Percentiles rank a stretch among this genome's conserved stretches.
Evolutionary conservation across 495 filamentous ascomycete genomes (phyloP).

Genomic region (Lasiosphaeriaceae sp.): DNA sequence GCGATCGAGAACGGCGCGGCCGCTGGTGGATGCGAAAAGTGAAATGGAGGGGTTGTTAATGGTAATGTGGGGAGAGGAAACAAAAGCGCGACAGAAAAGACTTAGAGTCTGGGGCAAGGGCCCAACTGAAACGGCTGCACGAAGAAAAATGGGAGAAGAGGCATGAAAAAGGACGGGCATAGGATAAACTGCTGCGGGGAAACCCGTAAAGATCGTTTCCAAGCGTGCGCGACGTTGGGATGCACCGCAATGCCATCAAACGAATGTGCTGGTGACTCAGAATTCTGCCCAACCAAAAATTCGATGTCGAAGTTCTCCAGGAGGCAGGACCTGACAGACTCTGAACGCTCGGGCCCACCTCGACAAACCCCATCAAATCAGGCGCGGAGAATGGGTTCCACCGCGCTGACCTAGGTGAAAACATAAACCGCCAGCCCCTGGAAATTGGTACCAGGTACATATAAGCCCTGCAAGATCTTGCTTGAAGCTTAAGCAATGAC

Average conservation of each 20-base stretch:
- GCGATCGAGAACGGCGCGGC: conserved; percentile 8
- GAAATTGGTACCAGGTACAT: too few species aligned
- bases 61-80: not conserved
- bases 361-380: not conserved
- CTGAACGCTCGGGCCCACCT: not conserved
- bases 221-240: not conserved
- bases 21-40: conserved; percentile 15
- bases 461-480: too few species aligned
- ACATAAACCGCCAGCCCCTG: not conserved
- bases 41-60: conserved; percentile 9
- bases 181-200: not conserved
- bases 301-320: not conserved
- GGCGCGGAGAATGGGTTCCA: not conserved
- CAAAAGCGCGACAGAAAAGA: conserved; percentile 2
- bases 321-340: not conserved
- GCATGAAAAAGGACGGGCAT: conserved; percentile 19
- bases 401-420: not conserved
- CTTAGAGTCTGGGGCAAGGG: conserved; percentile 14
- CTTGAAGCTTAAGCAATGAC: too few species aligned
- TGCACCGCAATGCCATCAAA: not conserved
- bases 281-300: conserved; percentile 7
- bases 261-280: conserved; percentile 3
- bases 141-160: conserved; percentile 20
- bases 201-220: not conserved
- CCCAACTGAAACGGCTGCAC: conserved; percentile 4